These are phyloP conservation scores for Penicillium daleae DNA, from an alignment of 495 filamentous ascomycete genomes.

Conservation along the genomic window DNA sequence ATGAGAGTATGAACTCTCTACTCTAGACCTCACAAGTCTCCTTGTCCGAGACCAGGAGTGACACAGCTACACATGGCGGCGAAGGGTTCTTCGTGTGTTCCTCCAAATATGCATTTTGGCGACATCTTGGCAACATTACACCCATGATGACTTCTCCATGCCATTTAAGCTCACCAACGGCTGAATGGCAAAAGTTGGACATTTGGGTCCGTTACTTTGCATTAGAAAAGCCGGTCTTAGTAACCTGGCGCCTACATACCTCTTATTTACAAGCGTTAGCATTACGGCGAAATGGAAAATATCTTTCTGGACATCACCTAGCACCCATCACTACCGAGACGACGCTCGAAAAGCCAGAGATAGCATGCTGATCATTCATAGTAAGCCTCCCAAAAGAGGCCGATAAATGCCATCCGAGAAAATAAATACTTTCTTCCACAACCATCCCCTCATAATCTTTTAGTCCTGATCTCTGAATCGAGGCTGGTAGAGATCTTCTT, in stretches of 20 bases:
- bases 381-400: too few relatives aligned
- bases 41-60: neutral
- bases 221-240: slow-evolving; percentile 9
- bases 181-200: neutral
- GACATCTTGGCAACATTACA: neutral
- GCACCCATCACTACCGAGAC: neutral
- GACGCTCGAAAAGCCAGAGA: neutral
- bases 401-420: too few relatives aligned
- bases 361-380: neutral
- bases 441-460: too few relatives aligned
- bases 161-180: neutral
- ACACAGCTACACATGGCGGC: neutral
- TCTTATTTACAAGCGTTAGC: slow-evolving; percentile 19
- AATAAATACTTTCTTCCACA: too few relatives aligned
- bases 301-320: neutral
- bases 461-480: too few relatives aligned
- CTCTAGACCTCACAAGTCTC: neutral
- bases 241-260: slow-evolving; percentile 19
- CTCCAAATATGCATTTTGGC: neutral
- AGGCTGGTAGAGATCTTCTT: too few relatives aligned
- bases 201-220: neutral
- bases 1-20: neutral
- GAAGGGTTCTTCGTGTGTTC: neutral
- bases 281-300: slow-evolving; percentile 18
- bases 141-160: neutral